phyloP scores from a whole-genome alignment of 2,329 filamentous ascomycete species.

The Colletotrichum lini region DNA sequence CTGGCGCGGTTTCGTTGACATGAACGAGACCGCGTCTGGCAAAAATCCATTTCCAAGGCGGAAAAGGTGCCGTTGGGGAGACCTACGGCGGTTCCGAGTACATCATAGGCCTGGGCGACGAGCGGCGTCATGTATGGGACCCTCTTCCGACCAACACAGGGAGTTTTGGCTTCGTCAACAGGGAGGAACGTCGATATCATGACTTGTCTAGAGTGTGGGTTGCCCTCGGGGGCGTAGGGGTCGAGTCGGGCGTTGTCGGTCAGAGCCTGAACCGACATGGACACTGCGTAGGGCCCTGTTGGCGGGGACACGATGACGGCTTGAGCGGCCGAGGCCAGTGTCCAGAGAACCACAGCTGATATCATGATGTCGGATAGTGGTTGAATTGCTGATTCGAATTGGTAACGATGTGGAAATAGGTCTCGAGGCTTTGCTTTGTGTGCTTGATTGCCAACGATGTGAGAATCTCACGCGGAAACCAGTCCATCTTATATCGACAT shows the following conservation, averaged over 20 bases:
- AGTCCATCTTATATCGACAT: conserved; percentile 10
- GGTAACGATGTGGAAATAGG: too few relatives aligned
- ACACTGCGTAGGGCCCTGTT: conserved; percentile 50
- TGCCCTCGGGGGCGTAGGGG: conserved; percentile 46
- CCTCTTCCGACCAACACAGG: conserved; percentile 41
- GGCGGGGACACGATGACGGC: conserved; percentile 49
- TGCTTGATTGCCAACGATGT: not conserved
- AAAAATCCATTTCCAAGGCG: conserved; percentile 47
- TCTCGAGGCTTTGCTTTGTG: not conserved
- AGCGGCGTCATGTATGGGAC: conserved; percentile 53
- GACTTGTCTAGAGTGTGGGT: conserved; percentile 47
- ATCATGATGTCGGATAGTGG: conserved; percentile 40
- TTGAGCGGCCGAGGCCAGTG: conserved; percentile 40
- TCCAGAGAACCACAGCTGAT: conserved; percentile 37
- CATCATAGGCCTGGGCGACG: conserved; percentile 50
- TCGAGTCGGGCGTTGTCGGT: conserved; percentile 52
- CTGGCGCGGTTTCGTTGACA: conserved; percentile 26
- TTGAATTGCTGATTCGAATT: not conserved
- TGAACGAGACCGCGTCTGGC: conserved; percentile 31
- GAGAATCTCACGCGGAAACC: not conserved
- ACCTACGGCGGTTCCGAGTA: conserved; percentile 46
- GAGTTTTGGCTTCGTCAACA: conserved; percentile 42
- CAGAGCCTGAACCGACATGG: conserved; percentile 46
- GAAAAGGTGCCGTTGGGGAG: conserved; percentile 51
- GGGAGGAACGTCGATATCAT: conserved; percentile 52